phyloP scores from a whole-genome alignment of 108 stramenopile species.

The Nitzschia putrida region DNA sequence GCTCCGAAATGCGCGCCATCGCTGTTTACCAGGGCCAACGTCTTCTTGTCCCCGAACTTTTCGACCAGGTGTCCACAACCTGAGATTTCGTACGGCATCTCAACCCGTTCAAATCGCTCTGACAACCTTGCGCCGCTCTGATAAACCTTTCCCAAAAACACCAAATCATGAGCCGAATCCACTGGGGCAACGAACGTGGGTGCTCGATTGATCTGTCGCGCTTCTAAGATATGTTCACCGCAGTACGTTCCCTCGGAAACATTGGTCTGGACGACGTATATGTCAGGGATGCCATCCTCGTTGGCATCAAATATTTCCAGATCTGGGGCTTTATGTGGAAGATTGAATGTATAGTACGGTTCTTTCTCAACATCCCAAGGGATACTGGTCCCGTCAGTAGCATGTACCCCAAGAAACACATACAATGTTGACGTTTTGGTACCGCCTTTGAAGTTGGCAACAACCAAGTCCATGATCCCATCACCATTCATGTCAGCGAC shows the following conservation, averaged over 20 bases:
- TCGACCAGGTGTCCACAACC: too few relatives aligned
- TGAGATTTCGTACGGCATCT: too few relatives aligned
- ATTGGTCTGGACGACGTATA: constrained; percentile 12
- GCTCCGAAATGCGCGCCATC: too few relatives aligned
- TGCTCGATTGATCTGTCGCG: too few relatives aligned
- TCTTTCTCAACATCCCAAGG: too few relatives aligned
- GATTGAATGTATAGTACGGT: background rate
- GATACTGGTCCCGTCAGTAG: background rate
- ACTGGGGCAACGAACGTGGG: background rate
- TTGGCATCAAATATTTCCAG: constrained; percentile 14
- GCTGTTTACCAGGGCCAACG: too few relatives aligned
- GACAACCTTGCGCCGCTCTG: background rate
- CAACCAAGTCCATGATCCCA: constrained; percentile 9
- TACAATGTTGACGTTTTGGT: background rate
- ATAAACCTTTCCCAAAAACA: constrained; percentile 7
- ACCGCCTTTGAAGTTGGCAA: background rate
- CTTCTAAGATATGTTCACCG: background rate
- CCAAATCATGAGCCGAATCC: background rate
- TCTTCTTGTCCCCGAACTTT: too few relatives aligned
- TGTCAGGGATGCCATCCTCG: constrained; percentile 5
- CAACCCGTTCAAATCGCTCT: too few relatives aligned
- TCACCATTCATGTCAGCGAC: constrained; percentile 4
- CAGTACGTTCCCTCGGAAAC: background rate
- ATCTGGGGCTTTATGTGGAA: constrained; percentile 6
- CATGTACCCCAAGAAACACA: background rate